Evolutionary conservation across 2,329 filamentous ascomycete species (phyloP), one percentile per base, ranked within the genome.

Genomic region (Fusarium graminum): DNA sequence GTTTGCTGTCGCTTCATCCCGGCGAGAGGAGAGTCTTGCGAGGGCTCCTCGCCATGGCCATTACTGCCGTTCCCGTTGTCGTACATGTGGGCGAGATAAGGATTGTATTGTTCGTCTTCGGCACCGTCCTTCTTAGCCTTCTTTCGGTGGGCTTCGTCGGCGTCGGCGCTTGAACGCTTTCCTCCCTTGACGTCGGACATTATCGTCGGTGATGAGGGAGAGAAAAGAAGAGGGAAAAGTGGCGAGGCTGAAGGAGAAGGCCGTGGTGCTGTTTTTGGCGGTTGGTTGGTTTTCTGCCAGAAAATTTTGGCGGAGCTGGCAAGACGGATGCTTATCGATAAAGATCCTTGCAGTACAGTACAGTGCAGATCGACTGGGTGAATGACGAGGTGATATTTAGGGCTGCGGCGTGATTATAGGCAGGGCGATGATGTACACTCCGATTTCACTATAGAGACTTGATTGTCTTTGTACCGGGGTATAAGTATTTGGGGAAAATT

Each of bases 41-140:
- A 71, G 39, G 72, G 67, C 59, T 74, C 75, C 59, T 75, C 72
- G 59, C 71, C 78, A 71, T 78, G 80, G 55, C 72, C 78, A 69
- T 78, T 81, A 76, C 75, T 76, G 42, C 75, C 76, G 41, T 74
- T 73, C 63, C 85, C 80, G 55, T 71, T 69, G 65, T 90, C 85
- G 79, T 94, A 89, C 88, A 91, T 91, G 80, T 99, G 95, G 56
- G 93, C 92, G 65, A 99, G 88, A 82, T 99, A 98, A 2, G 92
- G 92, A 77, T 98, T 98, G 76, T 86, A 76, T 65, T 78, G 79
- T 17, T 74, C 70, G 52, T 46, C 58, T 39, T 61, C 55, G 34
- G 73, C 75, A 36, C 75, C 74, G 32, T 74, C 74, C 72, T 78
- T 82, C 65, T 78, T 79, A 40, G 76, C 74, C 76, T 83, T 85